Evolutionary conservation across 768 basidiomycete genomes (phyloP), one percentile per base, ranked within the genome.

Genomic region (Russula emetica): DNA sequence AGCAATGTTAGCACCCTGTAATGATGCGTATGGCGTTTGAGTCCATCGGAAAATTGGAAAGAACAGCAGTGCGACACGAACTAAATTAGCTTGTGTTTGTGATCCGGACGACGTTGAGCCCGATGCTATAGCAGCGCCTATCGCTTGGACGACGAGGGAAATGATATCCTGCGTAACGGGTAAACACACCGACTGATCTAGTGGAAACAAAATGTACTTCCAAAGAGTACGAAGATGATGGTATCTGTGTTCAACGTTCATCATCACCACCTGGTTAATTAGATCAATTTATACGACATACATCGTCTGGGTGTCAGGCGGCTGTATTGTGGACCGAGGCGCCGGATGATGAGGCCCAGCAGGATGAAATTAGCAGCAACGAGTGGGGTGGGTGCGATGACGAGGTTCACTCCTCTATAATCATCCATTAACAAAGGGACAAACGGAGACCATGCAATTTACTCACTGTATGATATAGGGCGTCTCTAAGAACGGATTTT

Each of bases 341-440:
- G 49, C 18, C 50, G 45, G 28, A 68, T 66, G 42, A 66, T 60
- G 34, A 61, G 65, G 14, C 67, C 67, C 4, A 68, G 38, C 3
- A 68, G 42, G 24, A 68, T 44, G 26, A 68, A 68, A 49, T 68
- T 66, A 11, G 65, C 65, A 6, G 65, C 67, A 26, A 68, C 54
- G 16, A 68, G 50, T 13, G 67, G 58, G 13, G 65, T 68, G 22
- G 67, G 67, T 20, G 65, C 67, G 10, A 68, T n/a, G 28, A 66
- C 38, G 3, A 66, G 58, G 5, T 34, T 38, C 26, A 58, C 34
- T 13, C 40, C 59, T 24, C 67, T 68, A 50, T 10, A 28, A 11
- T 2, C 13, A 34, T 18, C 1, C 14, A 58, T 18, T 9, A 44
- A 63, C 26, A 20, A 42, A 54, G 16, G 16, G 34, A 63, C 20